Base-by-base conservation (phyloP, 305 asterid genomes). In the Fraxinus floribunda region DNA sequence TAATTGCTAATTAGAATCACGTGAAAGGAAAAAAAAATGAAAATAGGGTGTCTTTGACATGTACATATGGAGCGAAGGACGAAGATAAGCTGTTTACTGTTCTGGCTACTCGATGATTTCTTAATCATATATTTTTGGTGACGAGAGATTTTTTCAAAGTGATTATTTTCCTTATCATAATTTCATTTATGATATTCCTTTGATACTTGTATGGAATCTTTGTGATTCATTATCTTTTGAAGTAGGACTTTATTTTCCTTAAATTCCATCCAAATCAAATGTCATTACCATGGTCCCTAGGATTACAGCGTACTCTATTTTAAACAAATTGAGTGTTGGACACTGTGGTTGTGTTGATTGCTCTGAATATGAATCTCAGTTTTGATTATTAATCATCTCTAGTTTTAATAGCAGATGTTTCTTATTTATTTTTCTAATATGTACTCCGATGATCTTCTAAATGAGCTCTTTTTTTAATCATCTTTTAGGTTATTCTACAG, bases 401-500 rank as follows among this genome's bases (percentile, higher is more conserved):
- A 20, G 13, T 60, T 62, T 22, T 62, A 62, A 9, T 62, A 24
- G 72, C 15, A 22, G 34, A 62, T 62, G 72, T 62, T 68, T 68
- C 38, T 29, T 13, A 13, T 29, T 68, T 29, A 68, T 26, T 29
- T 10, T 68, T 68, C 75, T 29, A 68, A 13, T 68, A 68, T 29
- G 29, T 81, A 24, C 82, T 64, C 29, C 16, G 39, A 32, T 80
- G 62, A 78, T 84, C 75, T 36, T 34, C 55, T 79, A 52, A 36
- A 46, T 81, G 55, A 36, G 41, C 76, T 52, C 78, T 30, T 78
- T 80, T 52, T 20, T 60, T 80, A 44, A 81, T 44, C 62, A 62
- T 85, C 75, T 84, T 88, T 84, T 88, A 97, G 99, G 99, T 95
- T 84, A 95, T 97, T 86, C 88, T 91, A 82, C 98, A 95, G 90